Base-by-base conservation (phyloP, 169 alveolate genomes). In the Cryptosporidium tyzzeri region DNA sequence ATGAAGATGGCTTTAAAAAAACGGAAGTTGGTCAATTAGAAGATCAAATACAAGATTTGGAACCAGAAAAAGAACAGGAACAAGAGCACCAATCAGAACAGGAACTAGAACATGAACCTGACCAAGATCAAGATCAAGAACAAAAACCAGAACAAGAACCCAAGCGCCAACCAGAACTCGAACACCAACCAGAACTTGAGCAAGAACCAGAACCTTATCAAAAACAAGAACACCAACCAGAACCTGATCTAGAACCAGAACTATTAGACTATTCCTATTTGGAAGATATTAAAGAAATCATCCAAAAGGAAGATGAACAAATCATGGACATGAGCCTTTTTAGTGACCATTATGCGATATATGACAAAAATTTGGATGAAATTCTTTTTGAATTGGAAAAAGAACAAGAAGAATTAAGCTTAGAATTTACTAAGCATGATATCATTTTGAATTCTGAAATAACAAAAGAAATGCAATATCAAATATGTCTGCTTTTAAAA, bases 401-500 rank as follows among this genome's bases (percentile, higher is more conserved):
- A 18, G 86, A 85, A 31, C 91, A 91, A 8, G 86, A 92, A 35
- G 68, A 84, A 37, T 67, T 91, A 53, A 89, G 75, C 41, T 31
- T 44, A 18, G 85, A 92, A 58, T 50, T 84, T 51, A 33, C 84
- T 33, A 93, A 91, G 55, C 73, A 71, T 26, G 59, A 68, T 8
- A 55, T 70, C 48, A 91, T 85, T 58, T 68, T 92, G 29, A 93
- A 93, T 41, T 37, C 89, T 29, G 80, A 80, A 26, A 37, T 80
- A 2, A 80, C 89, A 7, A 80, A 65, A 31, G 89, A 80, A 39
- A 80, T 80, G 59, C 71, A 80, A 31, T 95, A 93, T 67, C 94
- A 96, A 71, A 84, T 95, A 7, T 93, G 94, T 55, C 73, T 75
- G 16, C 86, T 97, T 33, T 93, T 97, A 50, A 86, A 91, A 10